Percentiles rank a stretch among this genome's conserved stretches.
phyloP scores from a whole-genome alignment of 2,329 filamentous ascomycete genomes.

The Pseudogymnoascus sp. region DNA sequence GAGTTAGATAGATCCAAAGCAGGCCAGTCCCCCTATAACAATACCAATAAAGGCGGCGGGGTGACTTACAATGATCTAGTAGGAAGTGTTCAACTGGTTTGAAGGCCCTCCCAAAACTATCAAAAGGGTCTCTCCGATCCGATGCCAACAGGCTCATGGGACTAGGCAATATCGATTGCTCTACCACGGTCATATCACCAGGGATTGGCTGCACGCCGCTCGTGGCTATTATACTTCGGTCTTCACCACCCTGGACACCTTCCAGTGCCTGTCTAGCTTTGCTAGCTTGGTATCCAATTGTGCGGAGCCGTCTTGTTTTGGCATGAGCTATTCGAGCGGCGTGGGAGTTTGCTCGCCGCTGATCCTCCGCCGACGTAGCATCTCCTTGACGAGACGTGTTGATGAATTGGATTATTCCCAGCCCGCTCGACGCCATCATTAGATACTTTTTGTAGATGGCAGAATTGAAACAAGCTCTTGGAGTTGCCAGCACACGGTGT shows the following conservation, averaged over 20 bases:
- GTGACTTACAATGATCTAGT: not conserved
- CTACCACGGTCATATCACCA: not conserved
- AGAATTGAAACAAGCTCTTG: not conserved
- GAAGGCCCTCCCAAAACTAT: not conserved
- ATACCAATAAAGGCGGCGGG: not conserved
- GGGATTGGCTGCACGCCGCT: not conserved
- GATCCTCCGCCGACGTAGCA: not conserved
- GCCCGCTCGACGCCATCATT: not conserved
- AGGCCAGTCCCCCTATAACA: not conserved
- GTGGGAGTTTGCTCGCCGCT: slow-evolving; percentile 11
- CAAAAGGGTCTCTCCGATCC: not conserved
- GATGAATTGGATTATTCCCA: not conserved
- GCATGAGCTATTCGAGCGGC: slow-evolving; percentile 13
- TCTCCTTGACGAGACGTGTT: not conserved
- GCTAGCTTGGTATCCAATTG: slow-evolving; percentile 7
- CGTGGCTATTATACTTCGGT: not conserved
- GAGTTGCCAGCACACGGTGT: not conserved
- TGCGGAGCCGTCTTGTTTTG: slow-evolving; percentile 10
- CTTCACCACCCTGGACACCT: not conserved
- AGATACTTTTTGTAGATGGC: not conserved
- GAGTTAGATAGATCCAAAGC: not conserved
- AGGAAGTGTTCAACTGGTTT: not conserved
- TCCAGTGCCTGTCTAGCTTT: not conserved
- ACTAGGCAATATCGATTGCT: not conserved
- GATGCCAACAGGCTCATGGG: not conserved